phyloP scores from a whole-genome alignment of 1,284 basidiomycete genomes.

The Cryptococcus sp. region DNA sequence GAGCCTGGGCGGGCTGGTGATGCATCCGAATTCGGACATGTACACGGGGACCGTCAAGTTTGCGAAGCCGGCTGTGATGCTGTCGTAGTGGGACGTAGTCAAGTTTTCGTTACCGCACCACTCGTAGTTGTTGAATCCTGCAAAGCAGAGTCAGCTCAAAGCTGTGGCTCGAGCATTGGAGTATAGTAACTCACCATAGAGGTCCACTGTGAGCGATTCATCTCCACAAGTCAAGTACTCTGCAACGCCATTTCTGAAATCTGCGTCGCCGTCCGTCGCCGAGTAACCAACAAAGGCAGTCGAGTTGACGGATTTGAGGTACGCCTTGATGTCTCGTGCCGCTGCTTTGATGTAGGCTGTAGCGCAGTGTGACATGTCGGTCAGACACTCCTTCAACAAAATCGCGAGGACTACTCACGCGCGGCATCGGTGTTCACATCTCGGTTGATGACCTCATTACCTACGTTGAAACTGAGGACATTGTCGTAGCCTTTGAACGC shows the following conservation, averaged over 20 bases:
- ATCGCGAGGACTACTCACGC: conserved; percentile 42
- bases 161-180: conserved; percentile 53
- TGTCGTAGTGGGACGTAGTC: conserved; percentile 57
- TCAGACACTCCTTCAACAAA: background rate
- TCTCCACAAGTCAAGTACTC: conserved; percentile 80
- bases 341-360: conserved; percentile 82
- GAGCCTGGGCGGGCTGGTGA: conserved; percentile 64
- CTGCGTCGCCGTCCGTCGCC: conserved; percentile 71
- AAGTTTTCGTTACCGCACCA: conserved; percentile 77
- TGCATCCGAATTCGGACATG: conserved; percentile 82
- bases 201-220: conserved; percentile 69
- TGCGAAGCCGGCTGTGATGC: conserved; percentile 51
- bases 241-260: conserved; percentile 71
- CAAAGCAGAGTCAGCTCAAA: background rate
- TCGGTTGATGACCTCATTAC: conserved; percentile 79
- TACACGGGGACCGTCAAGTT: conserved; percentile 77
- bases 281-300: conserved; percentile 78
- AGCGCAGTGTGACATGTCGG: conserved; percentile 2
- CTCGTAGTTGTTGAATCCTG: conserved; percentile 56
- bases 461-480: conserved; percentile 77
- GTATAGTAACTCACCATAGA: conserved; percentile 75
- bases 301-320: conserved; percentile 70
- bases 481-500: conserved; percentile 79
- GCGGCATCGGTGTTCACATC: conserved; percentile 65
- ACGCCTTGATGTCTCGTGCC: conserved; percentile 82